phyloP scores from a whole-genome alignment of 2,329 filamentous ascomycete species.

The Drechslera avenae region DNA sequence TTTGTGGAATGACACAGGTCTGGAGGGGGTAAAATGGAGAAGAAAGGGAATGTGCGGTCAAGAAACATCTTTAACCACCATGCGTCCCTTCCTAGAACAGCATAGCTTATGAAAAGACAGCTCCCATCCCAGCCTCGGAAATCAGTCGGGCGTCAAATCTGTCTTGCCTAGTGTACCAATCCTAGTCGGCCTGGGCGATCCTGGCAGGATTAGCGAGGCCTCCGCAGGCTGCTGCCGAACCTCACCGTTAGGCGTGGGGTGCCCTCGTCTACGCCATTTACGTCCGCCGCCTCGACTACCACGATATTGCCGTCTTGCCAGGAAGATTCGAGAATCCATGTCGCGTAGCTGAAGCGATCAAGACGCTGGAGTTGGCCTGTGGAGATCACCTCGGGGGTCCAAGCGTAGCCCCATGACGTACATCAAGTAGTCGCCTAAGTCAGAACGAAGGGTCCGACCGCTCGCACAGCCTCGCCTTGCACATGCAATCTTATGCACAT shows the following conservation, averaged over 20 bases:
- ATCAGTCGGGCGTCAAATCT: constrained; percentile 24
- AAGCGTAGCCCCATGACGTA: constrained; percentile 15
- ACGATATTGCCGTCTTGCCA: too few relatives aligned
- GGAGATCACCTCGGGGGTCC: constrained; percentile 1
- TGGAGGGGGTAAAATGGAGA: constrained; percentile 5
- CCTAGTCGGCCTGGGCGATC: constrained; percentile 14
- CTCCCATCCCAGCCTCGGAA: constrained; percentile 27
- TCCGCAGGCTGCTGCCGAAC: constrained; percentile 18
- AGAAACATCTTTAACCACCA: constrained; percentile 28
- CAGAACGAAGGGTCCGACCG: constrained; percentile 6
- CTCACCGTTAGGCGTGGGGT: constrained; percentile 17
- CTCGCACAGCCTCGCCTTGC: constrained; percentile 13
- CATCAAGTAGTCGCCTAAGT: constrained; percentile 5
- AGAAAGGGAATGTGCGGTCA: constrained; percentile 28
- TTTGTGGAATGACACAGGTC: background rate
- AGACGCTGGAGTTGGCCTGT: constrained; percentile 6
- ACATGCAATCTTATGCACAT: constrained; percentile 1
- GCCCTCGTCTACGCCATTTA: too few relatives aligned
- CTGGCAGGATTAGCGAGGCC: constrained; percentile 23
- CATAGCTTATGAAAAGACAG: constrained; percentile 25
- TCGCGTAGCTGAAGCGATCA: background rate
- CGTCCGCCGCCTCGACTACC: too few relatives aligned
- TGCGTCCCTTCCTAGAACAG: constrained; percentile 21
- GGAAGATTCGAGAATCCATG: too few relatives aligned
- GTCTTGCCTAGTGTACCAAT: constrained; percentile 19